Percentiles rank a stretch among this genome's conserved stretches.
Evolutionary conservation across 1,139 yeast species (phyloP).

Genomic region (Hansenula lynferdii): DNA sequence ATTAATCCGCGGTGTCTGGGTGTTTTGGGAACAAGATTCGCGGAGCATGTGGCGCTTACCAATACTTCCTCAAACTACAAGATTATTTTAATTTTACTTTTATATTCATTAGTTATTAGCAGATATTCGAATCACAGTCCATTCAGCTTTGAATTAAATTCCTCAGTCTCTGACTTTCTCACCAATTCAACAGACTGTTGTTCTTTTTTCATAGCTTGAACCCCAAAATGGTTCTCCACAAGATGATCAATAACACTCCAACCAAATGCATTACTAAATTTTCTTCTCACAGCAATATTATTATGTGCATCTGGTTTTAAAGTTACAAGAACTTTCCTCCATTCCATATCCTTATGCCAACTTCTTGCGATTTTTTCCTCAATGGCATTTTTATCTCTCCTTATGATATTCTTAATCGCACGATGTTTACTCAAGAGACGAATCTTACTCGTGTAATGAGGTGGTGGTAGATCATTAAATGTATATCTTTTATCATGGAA

Average conservation of each 20-base stretch:
- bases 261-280: slow-evolving; percentile 93
- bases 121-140: too few relatives aligned
- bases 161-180: too few relatives aligned
- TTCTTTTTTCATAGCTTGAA: slow-evolving; percentile 2
- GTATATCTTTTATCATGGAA: slow-evolving; percentile 78
- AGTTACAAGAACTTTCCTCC: slow-evolving; percentile 90
- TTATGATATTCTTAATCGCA: slow-evolving; percentile 18
- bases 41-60: too few relatives aligned
- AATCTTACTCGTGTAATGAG: slow-evolving; percentile 25
- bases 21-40: too few relatives aligned
- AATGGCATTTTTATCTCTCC: slow-evolving; percentile 35
- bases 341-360: slow-evolving; percentile 79
- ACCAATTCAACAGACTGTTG: too few relatives aligned
- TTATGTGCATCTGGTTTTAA: slow-evolving; percentile 95
- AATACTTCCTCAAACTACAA: too few relatives aligned
- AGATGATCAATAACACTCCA: slow-evolving; percentile 91
- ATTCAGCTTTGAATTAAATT: too few relatives aligned
- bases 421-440: slow-evolving; percentile 3
- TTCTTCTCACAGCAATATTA: slow-evolving; percentile 82
- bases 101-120: too few relatives aligned
- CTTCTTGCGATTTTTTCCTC: slow-evolving; percentile 87
- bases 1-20: too few relatives aligned
- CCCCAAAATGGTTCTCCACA: slow-evolving; percentile 58
- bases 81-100: too few relatives aligned
- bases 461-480: slow-evolving; percentile 60